These are phyloP conservation scores for Talaromyces trachyspermus DNA, from an alignment of 495 filamentous ascomycete genomes.

Conservation along the genomic window DNA sequence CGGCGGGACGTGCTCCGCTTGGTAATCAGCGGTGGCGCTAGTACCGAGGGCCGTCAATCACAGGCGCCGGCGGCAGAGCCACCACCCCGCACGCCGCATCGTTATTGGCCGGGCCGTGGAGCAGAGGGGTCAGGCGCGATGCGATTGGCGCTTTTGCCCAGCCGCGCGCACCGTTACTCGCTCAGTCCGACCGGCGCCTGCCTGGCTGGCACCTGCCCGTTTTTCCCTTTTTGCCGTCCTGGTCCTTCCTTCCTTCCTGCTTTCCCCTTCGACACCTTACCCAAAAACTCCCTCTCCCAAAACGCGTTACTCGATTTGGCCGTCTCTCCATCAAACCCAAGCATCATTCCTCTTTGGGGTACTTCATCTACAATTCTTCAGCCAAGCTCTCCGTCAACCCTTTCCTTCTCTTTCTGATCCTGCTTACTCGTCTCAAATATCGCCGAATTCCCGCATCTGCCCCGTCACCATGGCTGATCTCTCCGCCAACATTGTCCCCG, in stretches of 20 bases:
- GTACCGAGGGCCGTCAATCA: not conserved
- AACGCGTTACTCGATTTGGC: conserved; percentile 50
- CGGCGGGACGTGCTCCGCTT: not conserved
- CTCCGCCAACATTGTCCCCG: conserved; percentile 30
- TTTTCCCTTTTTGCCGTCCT: not conserved
- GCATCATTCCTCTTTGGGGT: conserved; percentile 45
- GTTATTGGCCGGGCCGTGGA: not conserved
- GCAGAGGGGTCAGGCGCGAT: not conserved
- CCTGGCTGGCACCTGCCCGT: not conserved
- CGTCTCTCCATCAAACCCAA: conserved; percentile 27
- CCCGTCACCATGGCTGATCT: conserved; percentile 34
- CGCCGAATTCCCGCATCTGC: not conserved
- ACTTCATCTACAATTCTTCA: conserved; percentile 15
- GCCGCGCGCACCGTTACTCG: conserved; percentile 3
- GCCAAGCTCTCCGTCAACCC: conserved; percentile 5
- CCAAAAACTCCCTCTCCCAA: conserved; percentile 19
- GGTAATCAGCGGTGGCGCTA: not conserved
- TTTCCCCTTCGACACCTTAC: conserved; percentile 12
- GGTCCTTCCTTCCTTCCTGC: conserved; percentile 5
- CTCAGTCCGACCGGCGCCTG: not conserved
- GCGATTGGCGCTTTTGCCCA: too few species aligned
- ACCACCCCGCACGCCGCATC: not conserved
- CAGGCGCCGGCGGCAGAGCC: not conserved
- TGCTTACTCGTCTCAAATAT: not conserved
- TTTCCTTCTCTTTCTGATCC: conserved; percentile 7